Base-by-base conservation (phyloP, 805 yeast genomes). In the Yarrowia porcina region DNA sequence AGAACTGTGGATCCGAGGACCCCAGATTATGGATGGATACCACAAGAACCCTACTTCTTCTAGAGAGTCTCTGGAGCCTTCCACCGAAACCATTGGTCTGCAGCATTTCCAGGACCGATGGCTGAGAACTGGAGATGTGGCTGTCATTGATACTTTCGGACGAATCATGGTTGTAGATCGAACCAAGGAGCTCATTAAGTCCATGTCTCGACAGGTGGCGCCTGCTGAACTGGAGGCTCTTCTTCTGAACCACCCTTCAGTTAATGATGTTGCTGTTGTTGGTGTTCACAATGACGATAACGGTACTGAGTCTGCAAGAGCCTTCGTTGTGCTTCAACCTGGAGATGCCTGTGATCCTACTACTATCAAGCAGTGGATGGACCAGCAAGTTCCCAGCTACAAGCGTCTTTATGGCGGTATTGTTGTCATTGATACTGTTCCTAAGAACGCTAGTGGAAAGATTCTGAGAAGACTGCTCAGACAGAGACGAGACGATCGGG, bases 381-480 rank as follows among this genome's bases (percentile, higher is more conserved):
- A 75, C 64, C 50, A 64, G 54, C 68, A 66, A 47, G 78, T 76
- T 6, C 73, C 79, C 6, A 64, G 67, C 36, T 79, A 75, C 67
- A 75, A 75, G 67, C 66, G 73, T 12, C 68, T 75, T 1, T 75
- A 76, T 76, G 79, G 78, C 2, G 79, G 78, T 17, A 82, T 89
- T 64, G 83, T 87, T 65, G 79, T 88, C 61, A 88, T 90, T 47
- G 88, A 84, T 64, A 94, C 86, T 71, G 82, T 92, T 72, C 97
- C 97, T 74, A 92, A 92, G 82, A 89, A 96, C 27, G 85, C 97
- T 77, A 88, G 96, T 4, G 97, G 97, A 68, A 92, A 92, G 81
- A 90, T 92, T 69, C 87, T 90, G 86, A 85, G 97, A 81, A 85
- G 97, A 80, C 83, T 88, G 64, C 80, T 92, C 75, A 83, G 96